A percentile compares a stretch with the other conserved stretches of the same genome.
Conservation (phyloP, 2,329 filamentous ascomycete genomes). For the Stemphylium vesicarium region DNA sequence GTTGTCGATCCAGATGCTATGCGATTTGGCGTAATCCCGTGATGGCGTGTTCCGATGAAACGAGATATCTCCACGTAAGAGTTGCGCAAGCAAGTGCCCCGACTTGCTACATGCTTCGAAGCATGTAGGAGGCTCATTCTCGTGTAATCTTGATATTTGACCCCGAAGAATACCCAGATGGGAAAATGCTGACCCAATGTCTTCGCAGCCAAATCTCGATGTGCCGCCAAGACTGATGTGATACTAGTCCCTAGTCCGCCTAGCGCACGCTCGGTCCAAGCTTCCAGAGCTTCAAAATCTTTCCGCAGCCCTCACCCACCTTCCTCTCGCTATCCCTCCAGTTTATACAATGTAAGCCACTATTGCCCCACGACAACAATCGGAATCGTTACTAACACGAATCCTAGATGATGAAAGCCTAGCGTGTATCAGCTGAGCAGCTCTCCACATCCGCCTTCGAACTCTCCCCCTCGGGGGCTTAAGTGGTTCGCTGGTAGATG, state of each 20-base stretch:
- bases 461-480: conserved; percentile 89
- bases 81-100: conserved; percentile 28
- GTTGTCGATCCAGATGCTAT: conserved; percentile 13
- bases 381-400: conserved; percentile 27
- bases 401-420: conserved; percentile 98
- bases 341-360: conserved; percentile 91
- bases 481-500: conserved; percentile 79
- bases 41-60: conserved; percentile 38
- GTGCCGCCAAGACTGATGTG: conserved; percentile 16
- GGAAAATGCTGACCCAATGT: background rate
- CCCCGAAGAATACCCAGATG: background rate
- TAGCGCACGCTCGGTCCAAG: conserved; percentile 28
- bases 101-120: conserved; percentile 21
- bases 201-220: conserved; percentile 4
- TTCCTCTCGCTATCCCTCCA: conserved; percentile 86
- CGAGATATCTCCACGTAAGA: conserved; percentile 45
- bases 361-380: background rate
- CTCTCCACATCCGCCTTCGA: conserved; percentile 68
- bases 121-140: conserved; percentile 33
- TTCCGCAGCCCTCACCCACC: conserved; percentile 29
- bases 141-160: background rate
- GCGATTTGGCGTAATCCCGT: conserved; percentile 32
- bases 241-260: conserved; percentile 28
- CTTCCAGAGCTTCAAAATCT: conserved; percentile 42
- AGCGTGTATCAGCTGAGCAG: conserved; percentile 94